Evolutionary conservation across 2,329 filamentous ascomycete species (phyloP).

Genomic region (Fusarium tupiense): DNA sequence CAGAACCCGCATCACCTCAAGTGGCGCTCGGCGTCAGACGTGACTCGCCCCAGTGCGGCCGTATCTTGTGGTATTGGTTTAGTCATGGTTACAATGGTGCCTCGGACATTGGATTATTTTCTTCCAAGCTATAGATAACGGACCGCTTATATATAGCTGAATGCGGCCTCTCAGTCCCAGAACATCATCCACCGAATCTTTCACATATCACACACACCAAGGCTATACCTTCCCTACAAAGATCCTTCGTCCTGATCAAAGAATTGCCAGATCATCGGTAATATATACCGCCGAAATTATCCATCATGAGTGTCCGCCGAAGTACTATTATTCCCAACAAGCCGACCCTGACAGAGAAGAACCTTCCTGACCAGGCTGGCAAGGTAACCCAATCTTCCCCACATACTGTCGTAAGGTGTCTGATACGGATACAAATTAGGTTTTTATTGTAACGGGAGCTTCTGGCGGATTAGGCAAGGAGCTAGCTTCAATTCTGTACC

Average conservation of each 20-base stretch:
- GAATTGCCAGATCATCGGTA: too few species aligned
- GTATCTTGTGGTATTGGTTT: too few species aligned
- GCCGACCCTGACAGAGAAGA: not conserved
- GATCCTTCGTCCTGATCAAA: too few species aligned
- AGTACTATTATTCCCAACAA: not conserved
- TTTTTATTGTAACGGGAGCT: conserved; percentile 54
- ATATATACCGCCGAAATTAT: too few species aligned
- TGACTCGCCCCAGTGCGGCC: not conserved
- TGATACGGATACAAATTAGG: fast-evolving
- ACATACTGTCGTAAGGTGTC: fast-evolving
- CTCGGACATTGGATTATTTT: fast-evolving
- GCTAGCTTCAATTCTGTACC: conserved; percentile 61
- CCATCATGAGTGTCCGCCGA: not conserved
- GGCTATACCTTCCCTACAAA: too few species aligned
- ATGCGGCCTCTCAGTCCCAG: too few species aligned
- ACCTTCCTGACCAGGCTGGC: not conserved
- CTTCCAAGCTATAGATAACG: fast-evolving
- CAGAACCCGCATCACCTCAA: not conserved
- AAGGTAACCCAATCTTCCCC: conserved; percentile 49
- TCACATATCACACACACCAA: too few species aligned
- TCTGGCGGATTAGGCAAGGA: conserved; percentile 58
- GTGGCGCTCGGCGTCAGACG: not conserved
- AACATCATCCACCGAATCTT: too few species aligned
- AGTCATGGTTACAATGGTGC: fast-evolving
- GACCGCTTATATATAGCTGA: not conserved